Evolutionary conservation across 2,329 filamentous ascomycete species (phyloP).

Genomic region (Fusarium sp.): DNA sequence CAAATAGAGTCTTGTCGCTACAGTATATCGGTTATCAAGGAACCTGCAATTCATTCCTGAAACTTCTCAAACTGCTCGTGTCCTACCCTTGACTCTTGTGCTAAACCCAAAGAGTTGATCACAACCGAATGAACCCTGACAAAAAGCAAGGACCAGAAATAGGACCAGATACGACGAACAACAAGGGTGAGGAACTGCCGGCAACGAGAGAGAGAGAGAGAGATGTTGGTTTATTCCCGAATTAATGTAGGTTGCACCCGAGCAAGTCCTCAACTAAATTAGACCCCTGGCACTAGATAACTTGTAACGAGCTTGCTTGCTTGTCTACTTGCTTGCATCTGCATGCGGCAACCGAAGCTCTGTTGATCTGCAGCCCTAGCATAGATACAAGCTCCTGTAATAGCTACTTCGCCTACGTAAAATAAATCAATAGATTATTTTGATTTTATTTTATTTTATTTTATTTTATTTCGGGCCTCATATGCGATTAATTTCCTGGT

Average conservation of each 20-base stretch:
- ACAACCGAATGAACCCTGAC: not conserved
- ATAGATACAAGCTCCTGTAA: not conserved
- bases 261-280: constrained; percentile 5
- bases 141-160: constrained; percentile 6
- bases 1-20: not conserved
- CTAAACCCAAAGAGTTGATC: constrained; percentile 8
- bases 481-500: not conserved
- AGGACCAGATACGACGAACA: not conserved
- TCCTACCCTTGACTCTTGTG: not conserved
- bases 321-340: constrained; percentile 15
- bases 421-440: not conserved
- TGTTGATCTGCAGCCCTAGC: not conserved
- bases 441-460: not conserved
- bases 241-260: not conserved
- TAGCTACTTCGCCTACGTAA: not conserved
- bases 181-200: not conserved
- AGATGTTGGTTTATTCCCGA: constrained; percentile 2
- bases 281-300: constrained; percentile 8
- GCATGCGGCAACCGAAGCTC: constrained; percentile 13
- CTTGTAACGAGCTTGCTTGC: constrained; percentile 11
- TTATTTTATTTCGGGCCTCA: not conserved
- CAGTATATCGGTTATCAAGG: not conserved
- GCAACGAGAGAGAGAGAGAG: not conserved
- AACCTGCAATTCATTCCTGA: not conserved
- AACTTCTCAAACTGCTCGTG: constrained; percentile 1